Conservation (phyloP, 345 rosid species). For the Luvunga scandens region DNA sequence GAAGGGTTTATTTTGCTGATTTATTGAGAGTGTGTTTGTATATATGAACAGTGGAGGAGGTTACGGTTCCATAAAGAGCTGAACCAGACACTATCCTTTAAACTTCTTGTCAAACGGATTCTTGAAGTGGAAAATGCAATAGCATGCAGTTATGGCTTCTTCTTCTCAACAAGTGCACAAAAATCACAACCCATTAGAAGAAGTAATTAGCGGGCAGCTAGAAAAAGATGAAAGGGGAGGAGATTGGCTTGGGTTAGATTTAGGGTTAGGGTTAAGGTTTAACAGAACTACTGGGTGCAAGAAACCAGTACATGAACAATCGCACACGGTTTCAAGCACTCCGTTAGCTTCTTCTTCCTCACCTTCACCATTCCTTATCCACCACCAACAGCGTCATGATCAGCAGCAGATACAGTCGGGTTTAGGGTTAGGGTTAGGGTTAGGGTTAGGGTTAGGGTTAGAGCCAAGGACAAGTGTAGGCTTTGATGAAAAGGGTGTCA, state of each 20-base stretch:
- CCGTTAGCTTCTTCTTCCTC: neutral
- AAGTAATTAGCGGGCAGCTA: neutral
- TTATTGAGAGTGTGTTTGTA: neutral
- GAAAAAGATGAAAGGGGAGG: conserved; percentile 9
- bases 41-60: neutral
- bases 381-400: neutral
- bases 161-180: conserved; percentile 21
- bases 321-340: conserved; percentile 12
- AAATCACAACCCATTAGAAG: neutral
- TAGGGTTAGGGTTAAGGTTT: conserved; percentile 21
- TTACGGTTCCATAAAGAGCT: conserved; percentile 16
- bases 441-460: conserved; percentile 13
- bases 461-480: neutral
- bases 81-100: conserved; percentile 14
- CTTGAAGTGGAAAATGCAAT: neutral
- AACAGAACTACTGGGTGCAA: conserved; percentile 3
- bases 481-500: conserved; percentile 1
- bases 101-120: neutral
- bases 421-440: conserved; percentile 14
- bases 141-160: conserved; percentile 30
- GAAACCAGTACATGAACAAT: conserved; percentile 11
- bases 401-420: conserved; percentile 11
- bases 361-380: neutral
- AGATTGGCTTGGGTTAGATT: conserved; percentile 38
- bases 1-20: neutral